Evolutionary conservation across 306 rosid genomes (phyloP), one percentile per base, ranked within the genome.

Genomic region (Citrullus colocynthis): DNA sequence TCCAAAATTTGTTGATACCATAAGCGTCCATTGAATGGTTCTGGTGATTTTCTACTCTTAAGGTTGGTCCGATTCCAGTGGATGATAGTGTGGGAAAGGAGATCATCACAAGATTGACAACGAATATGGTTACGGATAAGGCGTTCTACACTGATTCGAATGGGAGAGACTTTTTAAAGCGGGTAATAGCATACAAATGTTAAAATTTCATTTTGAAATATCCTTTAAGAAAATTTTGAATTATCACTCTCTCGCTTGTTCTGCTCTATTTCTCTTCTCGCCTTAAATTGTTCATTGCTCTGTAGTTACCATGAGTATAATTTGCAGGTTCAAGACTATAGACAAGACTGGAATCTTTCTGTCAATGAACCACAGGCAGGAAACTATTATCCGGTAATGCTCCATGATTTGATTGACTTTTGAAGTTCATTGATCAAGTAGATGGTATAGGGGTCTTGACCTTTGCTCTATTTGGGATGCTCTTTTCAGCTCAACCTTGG

Each of bases 41-140:
- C 80, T 87, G 67, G 84, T 74, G 71, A 49, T 9, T 74, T 81
- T 82, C 83, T 78, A 42, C 78, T 78, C 58, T 80, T 86, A 87
- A 94, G 97, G 83, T 94, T 80, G 98, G 98, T 84, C 98, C 98
- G 45, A 89, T 94, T 83, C 98, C 98, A 13, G 81, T 85, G 1
- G 90, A 89, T 0, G 97, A 90, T 84, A 77, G 89, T 69, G 78
- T 88, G 83, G 98, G 98, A 58, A 94, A 94, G 86, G 98, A 91
- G 81, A 89, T 90, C 82, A 88, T 91, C 85, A 91, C 92, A 13
- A 84, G 72, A 79, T 42, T 91, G 85, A 87, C 96, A 71, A 76
- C 98, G 62, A 88, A 89, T 79, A 88, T 94, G 97, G 93, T 7
- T 67, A 94, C 97, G 59, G 83, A 90, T 83, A 84, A 89, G 85